Conservation (phyloP, 768 basidiomycete species). For the Mycena capillaripes region DNA sequence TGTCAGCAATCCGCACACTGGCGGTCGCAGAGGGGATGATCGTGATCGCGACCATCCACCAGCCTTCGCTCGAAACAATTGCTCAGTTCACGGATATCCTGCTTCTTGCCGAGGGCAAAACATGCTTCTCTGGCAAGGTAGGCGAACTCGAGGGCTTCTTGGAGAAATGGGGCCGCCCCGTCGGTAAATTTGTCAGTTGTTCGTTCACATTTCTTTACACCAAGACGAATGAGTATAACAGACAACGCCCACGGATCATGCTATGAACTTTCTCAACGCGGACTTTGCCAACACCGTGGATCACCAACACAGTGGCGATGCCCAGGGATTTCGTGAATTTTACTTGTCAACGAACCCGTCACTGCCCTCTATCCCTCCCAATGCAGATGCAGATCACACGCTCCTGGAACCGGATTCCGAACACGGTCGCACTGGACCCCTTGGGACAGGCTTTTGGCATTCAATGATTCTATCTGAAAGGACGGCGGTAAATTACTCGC, state of each 20-base stretch:
- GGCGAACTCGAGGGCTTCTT: conserved; percentile 57
- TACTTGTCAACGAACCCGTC: conserved; percentile 44
- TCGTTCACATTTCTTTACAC: no score
- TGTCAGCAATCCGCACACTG: conserved; percentile 59
- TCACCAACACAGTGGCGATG: conserved; percentile 31
- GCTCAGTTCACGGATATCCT: conserved; percentile 71
- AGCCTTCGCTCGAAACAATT: conserved; percentile 73
- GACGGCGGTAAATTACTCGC: conserved; percentile 61
- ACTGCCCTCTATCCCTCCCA: no score
- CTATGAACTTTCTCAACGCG: conserved; percentile 68
- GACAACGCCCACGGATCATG: conserved; percentile 71
- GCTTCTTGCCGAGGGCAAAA: conserved; percentile 67
- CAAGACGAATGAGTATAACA: no score
- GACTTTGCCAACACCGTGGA: conserved; percentile 52
- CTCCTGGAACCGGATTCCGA: background rate
- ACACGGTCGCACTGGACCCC: conserved; percentile 45
- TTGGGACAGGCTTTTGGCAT: conserved; percentile 54
- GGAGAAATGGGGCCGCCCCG: conserved; percentile 55
- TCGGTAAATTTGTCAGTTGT: conserved; percentile 50
- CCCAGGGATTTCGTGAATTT: conserved; percentile 50
- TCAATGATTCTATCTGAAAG: conserved; percentile 61
- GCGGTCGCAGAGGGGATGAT: conserved; percentile 64
- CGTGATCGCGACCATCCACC: conserved; percentile 77
- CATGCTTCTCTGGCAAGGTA: conserved; percentile 58
- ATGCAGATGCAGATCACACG: background rate